These are phyloP conservation scores for Gamsiella multidivaricata DNA, from an alignment of 192 early-diverging fungal species.

Conservation along the genomic window DNA sequence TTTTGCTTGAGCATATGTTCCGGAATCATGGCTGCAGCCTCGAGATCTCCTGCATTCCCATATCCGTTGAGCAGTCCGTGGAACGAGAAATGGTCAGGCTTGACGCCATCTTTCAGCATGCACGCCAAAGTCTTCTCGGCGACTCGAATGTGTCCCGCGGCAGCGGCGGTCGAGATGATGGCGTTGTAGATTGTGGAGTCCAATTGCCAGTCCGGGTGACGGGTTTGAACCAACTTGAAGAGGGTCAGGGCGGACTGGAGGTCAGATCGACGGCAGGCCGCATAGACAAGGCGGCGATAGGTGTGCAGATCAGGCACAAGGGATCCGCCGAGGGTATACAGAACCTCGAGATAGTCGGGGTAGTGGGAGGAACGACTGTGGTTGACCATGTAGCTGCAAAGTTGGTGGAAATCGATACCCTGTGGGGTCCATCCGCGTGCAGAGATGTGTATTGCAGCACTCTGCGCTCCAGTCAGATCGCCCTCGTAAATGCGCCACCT, in stretches of 20 bases:
- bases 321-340: slow-evolving; percentile 17
- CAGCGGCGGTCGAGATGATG: slow-evolving; percentile 41
- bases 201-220: slow-evolving; percentile 17
- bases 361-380: slow-evolving; percentile 10
- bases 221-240: slow-evolving; percentile 8
- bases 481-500: background rate
- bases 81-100: slow-evolving; percentile 42
- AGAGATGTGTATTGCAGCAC: slow-evolving; percentile 17
- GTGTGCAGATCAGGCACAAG: slow-evolving; percentile 33
- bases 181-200: slow-evolving; percentile 40
- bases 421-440: slow-evolving; percentile 8
- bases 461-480: slow-evolving; percentile 19
- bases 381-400: slow-evolving; percentile 39
- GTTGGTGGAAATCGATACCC: slow-evolving; percentile 18
- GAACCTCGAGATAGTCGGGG: slow-evolving; percentile 24
- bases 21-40: slow-evolving; percentile 30
- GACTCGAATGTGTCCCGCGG: slow-evolving; percentile 16
- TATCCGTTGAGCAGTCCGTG: slow-evolving; percentile 53
- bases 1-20: slow-evolving; percentile 50
- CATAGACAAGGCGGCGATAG: slow-evolving; percentile 46
- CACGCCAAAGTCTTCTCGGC: slow-evolving; percentile 34
- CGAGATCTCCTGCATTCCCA: slow-evolving; percentile 17
- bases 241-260: slow-evolving; percentile 25
- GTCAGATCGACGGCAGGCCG: slow-evolving; percentile 49
- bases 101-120: slow-evolving; percentile 24